Evolutionary conservation across 257 asterid species (phyloP).

Genomic region (Eucommia ulmoides): DNA sequence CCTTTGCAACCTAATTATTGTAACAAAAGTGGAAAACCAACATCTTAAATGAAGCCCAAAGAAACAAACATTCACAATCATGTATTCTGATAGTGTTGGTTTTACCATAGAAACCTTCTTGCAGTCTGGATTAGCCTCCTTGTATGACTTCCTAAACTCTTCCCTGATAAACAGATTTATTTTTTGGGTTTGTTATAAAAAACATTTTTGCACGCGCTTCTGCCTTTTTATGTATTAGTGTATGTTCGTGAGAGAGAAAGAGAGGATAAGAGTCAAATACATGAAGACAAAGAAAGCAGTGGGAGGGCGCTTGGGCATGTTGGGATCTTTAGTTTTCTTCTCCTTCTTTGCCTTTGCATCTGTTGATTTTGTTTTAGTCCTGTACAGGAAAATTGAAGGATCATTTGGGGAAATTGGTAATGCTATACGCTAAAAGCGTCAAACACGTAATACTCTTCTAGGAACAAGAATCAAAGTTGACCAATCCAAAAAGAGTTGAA

Average conservation of each 20-base stretch:
- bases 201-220: too few relatives aligned
- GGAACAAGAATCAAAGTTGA: too few relatives aligned
- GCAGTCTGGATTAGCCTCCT: conserved; percentile 63
- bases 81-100: not conserved
- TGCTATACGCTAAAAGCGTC: too few relatives aligned
- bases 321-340: conserved; percentile 34
- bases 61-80: too few relatives aligned
- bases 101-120: conserved; percentile 46
- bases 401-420: too few relatives aligned
- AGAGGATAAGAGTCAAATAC: conserved; percentile 14
- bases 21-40: not conserved
- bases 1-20: conserved; percentile 54
- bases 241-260: not conserved
- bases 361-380: conserved; percentile 32
- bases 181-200: too few relatives aligned
- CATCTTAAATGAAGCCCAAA: not conserved
- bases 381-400: too few relatives aligned
- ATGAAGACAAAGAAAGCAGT: conserved; percentile 82
- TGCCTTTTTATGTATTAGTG: too few relatives aligned
- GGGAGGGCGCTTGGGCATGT: conserved; percentile 55
- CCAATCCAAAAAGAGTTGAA: not conserved
- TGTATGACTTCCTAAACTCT: conserved; percentile 56
- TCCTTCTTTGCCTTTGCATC: conserved; percentile 40
- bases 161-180: conserved; percentile 34
- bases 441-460: too few relatives aligned